Evolutionary conservation across 2,329 filamentous ascomycete genomes (phyloP).

Genomic region (Colletotrichum sp.): DNA sequence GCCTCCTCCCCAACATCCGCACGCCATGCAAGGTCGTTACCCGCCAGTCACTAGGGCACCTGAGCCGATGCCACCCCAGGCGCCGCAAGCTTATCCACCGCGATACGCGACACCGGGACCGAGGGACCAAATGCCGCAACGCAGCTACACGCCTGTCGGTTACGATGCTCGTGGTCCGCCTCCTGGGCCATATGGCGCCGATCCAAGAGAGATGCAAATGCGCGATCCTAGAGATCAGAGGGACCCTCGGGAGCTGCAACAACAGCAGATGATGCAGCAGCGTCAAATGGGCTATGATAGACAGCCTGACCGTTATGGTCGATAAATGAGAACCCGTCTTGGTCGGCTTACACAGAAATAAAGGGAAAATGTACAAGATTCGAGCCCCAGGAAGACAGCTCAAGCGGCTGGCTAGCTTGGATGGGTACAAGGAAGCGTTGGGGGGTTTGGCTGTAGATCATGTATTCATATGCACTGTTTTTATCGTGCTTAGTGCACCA

Average conservation of each 20-base stretch:
- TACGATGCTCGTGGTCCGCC: constrained; percentile 49
- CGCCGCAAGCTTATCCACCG: constrained; percentile 39
- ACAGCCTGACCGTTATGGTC: constrained; percentile 49
- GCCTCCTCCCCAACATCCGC: constrained; percentile 31
- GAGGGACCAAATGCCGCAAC: constrained; percentile 45
- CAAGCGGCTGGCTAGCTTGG: neutral
- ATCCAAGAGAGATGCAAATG: constrained; percentile 37
- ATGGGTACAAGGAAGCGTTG: neutral
- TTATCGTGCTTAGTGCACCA: neutral
- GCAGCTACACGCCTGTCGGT: constrained; percentile 51
- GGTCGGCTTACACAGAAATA: neutral
- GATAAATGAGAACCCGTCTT: constrained; percentile 29
- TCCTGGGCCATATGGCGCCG: constrained; percentile 37
- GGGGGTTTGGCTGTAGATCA: neutral
- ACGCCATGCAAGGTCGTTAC: constrained; percentile 43
- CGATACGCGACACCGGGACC: constrained; percentile 51
- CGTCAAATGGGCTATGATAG: constrained; percentile 48
- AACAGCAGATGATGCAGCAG: constrained; percentile 37
- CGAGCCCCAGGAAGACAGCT: neutral
- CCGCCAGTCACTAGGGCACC: constrained; percentile 43
- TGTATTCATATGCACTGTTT: neutral
- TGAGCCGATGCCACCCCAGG: constrained; percentile 46
- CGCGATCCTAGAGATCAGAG: constrained; percentile 43
- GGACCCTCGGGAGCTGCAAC: constrained; percentile 25
- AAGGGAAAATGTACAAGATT: neutral